Evolutionary conservation across 2,329 filamentous ascomycete species (phyloP).

Genomic region (Sporothrix variecibatus): DNA sequence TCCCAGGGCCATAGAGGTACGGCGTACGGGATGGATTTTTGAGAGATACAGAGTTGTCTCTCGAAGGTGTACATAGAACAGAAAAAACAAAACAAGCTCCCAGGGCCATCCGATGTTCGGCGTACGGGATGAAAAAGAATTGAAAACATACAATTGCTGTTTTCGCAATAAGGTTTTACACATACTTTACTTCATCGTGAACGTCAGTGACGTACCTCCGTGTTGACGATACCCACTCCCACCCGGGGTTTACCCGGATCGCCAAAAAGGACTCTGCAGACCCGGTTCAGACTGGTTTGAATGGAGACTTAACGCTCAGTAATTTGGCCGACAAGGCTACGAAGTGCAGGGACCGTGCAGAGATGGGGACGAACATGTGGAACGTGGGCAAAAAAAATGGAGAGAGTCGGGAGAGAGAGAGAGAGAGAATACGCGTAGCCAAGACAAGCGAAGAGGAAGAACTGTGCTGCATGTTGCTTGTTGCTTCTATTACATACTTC

Average conservation of each 20-base stretch:
- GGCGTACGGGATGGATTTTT: constrained; percentile 3
- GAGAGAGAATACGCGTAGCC: background rate
- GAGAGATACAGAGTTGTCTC: background rate
- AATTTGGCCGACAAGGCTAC: background rate
- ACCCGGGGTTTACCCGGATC: background rate
- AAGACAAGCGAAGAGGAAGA: background rate
- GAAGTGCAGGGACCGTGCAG: background rate
- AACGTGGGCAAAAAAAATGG: too few relatives aligned
- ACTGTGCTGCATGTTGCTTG: background rate
- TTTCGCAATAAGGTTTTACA: background rate
- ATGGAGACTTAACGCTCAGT: background rate
- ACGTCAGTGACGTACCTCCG: background rate
- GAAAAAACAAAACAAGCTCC: background rate
- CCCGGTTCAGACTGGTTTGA: too few relatives aligned
- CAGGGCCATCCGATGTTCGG: constrained; percentile 7
- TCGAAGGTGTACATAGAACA: background rate
- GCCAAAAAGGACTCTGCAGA: background rate
- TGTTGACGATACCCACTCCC: background rate
- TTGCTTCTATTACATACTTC: background rate
- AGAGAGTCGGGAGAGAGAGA: too few relatives aligned
- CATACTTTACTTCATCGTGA: background rate
- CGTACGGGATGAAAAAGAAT: background rate
- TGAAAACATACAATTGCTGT: background rate
- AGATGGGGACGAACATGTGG: background rate
- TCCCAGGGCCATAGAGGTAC: background rate